phyloP scores from a whole-genome alignment of 2,329 filamentous ascomycete species.

The Alternaria arborescens region DNA sequence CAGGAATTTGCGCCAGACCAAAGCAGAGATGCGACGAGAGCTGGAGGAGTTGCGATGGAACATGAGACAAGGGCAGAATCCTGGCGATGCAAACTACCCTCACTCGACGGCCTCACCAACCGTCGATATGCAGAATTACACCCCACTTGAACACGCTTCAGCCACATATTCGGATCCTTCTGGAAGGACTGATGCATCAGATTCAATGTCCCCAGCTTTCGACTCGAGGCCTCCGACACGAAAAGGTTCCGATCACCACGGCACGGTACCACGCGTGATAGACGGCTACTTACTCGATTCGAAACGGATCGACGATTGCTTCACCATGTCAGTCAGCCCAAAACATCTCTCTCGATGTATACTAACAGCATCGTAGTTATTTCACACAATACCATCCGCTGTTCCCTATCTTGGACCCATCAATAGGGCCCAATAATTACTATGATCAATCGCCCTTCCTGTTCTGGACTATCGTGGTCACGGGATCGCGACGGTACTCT shows the following conservation, averaged over 20 bases:
- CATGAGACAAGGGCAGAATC: constrained; percentile 39
- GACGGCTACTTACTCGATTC: constrained; percentile 46
- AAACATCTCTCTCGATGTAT: neutral
- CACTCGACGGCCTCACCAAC: constrained; percentile 40
- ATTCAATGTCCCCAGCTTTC: constrained; percentile 44
- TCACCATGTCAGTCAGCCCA: constrained; percentile 37
- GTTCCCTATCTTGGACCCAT: constrained; percentile 46
- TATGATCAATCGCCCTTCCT: constrained; percentile 48
- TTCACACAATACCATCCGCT: constrained; percentile 47
- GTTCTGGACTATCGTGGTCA: constrained; percentile 53
- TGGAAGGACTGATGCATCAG: constrained; percentile 35
- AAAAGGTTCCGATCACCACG: constrained; percentile 30
- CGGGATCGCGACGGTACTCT: constrained; percentile 50
- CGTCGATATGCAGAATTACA: constrained; percentile 39
- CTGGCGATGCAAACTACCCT: constrained; percentile 37
- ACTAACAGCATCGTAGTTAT: constrained; percentile 38
- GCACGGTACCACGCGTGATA: constrained; percentile 39
- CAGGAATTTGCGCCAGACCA: constrained; percentile 48
- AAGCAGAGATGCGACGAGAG: constrained; percentile 50
- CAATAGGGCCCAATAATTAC: constrained; percentile 43
- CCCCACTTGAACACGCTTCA: constrained; percentile 34
- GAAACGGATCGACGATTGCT: constrained; percentile 48
- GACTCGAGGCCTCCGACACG: constrained; percentile 35
- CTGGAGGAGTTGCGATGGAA: constrained; percentile 49
- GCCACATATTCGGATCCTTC: constrained; percentile 43